Conservation (phyloP, 768 basidiomycete genomes). For the Rhodotorula paludigena region DNA sequence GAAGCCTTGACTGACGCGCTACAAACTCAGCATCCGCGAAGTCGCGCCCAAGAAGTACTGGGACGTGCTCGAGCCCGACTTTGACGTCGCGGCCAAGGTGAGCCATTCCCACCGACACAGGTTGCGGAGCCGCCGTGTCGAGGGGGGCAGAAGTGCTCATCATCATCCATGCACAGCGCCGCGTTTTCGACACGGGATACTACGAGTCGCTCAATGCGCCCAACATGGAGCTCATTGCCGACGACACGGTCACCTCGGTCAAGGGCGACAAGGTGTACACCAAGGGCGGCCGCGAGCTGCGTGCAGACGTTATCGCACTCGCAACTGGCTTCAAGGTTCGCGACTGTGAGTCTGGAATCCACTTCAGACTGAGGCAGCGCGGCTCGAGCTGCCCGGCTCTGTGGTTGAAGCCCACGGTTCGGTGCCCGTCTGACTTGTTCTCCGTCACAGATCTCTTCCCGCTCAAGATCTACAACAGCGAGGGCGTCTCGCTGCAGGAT, state of each 20-base stretch:
- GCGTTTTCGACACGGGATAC: constrained; percentile 42
- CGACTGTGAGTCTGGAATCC: constrained; percentile 22
- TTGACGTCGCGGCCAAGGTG: constrained; percentile 40
- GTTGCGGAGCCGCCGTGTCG: too few relatives aligned
- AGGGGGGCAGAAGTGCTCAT: not conserved
- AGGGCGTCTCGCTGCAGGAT: constrained; percentile 35
- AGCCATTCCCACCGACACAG: not conserved
- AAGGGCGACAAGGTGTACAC: constrained; percentile 33
- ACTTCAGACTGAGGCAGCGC: not conserved
- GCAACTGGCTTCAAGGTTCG: constrained; percentile 38
- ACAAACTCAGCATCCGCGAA: constrained; percentile 9
- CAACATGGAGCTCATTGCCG: constrained; percentile 37
- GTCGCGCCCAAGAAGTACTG: constrained; percentile 41
- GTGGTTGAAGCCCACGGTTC: not conserved
- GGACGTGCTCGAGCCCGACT: constrained; percentile 38
- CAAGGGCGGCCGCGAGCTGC: constrained; percentile 20
- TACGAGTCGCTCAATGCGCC: constrained; percentile 27
- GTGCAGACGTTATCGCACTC: constrained; percentile 42
- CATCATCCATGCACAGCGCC: constrained; percentile 24
- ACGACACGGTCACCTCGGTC: constrained; percentile 26
- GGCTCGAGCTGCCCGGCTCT: not conserved
- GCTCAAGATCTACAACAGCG: constrained; percentile 36
- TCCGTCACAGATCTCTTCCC: constrained; percentile 29
- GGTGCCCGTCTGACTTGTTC: not conserved
- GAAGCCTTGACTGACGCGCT: not conserved